phyloP scores from a whole-genome alignment of 2,329 filamentous ascomycete genomes.

The Botrytis byssoidea region DNA sequence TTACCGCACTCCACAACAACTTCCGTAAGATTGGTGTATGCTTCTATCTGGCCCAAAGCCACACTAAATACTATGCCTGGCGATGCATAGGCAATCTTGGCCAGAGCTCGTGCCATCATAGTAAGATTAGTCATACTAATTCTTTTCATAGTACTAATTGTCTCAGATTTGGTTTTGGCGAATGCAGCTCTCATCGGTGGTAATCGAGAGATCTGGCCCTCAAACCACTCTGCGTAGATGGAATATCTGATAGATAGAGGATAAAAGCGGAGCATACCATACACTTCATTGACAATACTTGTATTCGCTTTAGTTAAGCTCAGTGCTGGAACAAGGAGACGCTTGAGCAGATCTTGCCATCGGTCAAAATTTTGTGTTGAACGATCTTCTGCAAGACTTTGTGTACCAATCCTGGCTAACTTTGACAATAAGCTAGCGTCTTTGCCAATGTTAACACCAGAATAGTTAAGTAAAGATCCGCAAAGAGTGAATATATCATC shows the following conservation, averaged over 20 bases:
- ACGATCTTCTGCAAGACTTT: slow-evolving; percentile 67
- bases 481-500: slow-evolving; percentile 90
- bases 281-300: slow-evolving; percentile 81
- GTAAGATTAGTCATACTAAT: slow-evolving; percentile 84
- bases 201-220: slow-evolving; percentile 70
- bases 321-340: slow-evolving; percentile 82
- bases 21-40: slow-evolving; percentile 92
- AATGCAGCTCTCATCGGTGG: slow-evolving; percentile 80
- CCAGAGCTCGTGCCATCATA: slow-evolving; percentile 81
- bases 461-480: slow-evolving; percentile 77
- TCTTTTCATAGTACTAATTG: slow-evolving; percentile 81
- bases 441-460: slow-evolving; percentile 85
- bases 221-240: slow-evolving; percentile 93
- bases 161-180: slow-evolving; percentile 72
- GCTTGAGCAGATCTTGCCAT: slow-evolving; percentile 82
- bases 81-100: slow-evolving; percentile 88
- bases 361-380: slow-evolving; percentile 69
- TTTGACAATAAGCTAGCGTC: slow-evolving; percentile 77
- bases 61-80: slow-evolving; percentile 90
- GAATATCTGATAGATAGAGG: slow-evolving; percentile 75
- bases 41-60: slow-evolving; percentile 85
- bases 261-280: slow-evolving; percentile 76
- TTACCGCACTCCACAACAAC: slow-evolving; percentile 91
- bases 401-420: slow-evolving; percentile 78
- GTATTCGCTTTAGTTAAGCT: slow-evolving; percentile 85